These are phyloP conservation scores for Colletotrichum echinochloae DNA, from an alignment of 2,329 filamentous ascomycete species.

Conservation along the genomic window DNA sequence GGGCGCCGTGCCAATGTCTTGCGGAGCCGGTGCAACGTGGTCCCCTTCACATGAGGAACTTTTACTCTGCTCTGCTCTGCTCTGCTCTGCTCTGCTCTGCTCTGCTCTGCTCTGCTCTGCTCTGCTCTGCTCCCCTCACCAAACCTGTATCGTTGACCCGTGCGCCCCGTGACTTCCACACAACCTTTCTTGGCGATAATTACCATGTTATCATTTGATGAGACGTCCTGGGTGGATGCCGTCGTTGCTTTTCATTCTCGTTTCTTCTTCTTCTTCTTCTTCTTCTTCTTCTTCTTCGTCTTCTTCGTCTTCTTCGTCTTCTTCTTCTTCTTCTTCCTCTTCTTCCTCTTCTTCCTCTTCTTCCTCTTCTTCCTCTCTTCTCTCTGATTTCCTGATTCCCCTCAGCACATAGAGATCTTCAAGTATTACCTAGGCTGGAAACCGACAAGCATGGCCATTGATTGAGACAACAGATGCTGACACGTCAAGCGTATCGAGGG, in stretches of 20 bases:
- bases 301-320: not conserved
- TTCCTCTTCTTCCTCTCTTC: not conserved
- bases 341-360: not conserved
- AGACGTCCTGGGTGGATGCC: not conserved
- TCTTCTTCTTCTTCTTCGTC: not conserved
- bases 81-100: not conserved
- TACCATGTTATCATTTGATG: no score
- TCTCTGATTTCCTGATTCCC: no score
- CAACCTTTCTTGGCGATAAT: not conserved
- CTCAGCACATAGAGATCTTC: not conserved
- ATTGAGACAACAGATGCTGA: not conserved
- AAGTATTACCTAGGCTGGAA: not conserved
- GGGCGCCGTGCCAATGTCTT: slow-evolving; percentile 4
- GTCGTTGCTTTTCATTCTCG: slow-evolving; percentile 7
- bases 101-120: not conserved
- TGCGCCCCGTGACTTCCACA: no score
- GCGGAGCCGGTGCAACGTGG: slow-evolving; percentile 14
- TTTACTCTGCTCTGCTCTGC: no score
- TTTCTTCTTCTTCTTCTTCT: not conserved
- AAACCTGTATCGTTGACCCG: no score
- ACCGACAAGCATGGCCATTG: not conserved
- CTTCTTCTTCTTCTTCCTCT: not conserved
- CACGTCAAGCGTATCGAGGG: not conserved
- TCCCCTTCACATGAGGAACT: not conserved
- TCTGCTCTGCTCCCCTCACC: not conserved